phyloP scores from a whole-genome alignment of 2,329 filamentous ascomycete genomes.

The Alternaria angustiovoidea region DNA sequence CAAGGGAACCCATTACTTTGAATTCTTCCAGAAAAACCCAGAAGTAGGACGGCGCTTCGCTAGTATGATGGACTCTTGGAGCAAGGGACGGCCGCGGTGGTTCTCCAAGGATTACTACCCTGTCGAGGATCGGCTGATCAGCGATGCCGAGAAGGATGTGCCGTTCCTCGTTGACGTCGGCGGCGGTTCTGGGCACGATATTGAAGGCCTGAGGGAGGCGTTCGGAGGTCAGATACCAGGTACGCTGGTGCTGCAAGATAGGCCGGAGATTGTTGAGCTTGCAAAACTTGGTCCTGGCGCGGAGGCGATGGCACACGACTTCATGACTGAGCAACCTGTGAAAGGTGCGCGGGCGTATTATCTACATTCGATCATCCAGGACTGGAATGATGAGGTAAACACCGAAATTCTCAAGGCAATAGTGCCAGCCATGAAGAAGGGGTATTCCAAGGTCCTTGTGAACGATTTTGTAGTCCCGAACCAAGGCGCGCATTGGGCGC shows the following conservation, averaged over 20 bases:
- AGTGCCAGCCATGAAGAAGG: slow-evolving; percentile 37
- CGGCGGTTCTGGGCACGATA: slow-evolving; percentile 35
- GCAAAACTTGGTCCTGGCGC: slow-evolving; percentile 33
- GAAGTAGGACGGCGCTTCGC: slow-evolving; percentile 37
- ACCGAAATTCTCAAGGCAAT: slow-evolving; percentile 33
- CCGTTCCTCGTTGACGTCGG: slow-evolving; percentile 37
- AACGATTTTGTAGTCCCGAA: slow-evolving; percentile 41
- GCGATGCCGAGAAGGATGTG: slow-evolving; percentile 18
- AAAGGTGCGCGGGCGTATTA: slow-evolving; percentile 45
- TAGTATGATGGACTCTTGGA: slow-evolving; percentile 41
- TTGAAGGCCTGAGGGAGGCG: slow-evolving; percentile 27
- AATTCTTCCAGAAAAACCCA: slow-evolving; percentile 31
- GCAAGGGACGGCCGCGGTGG: slow-evolving; percentile 35
- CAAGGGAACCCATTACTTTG: slow-evolving; percentile 32
- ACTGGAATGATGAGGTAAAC: slow-evolving; percentile 37
- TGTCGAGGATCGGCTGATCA: slow-evolving; percentile 32
- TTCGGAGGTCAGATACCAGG: slow-evolving; percentile 28
- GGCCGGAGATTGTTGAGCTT: slow-evolving; percentile 30
- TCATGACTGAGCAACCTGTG: slow-evolving; percentile 40
- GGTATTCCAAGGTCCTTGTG: slow-evolving; percentile 39
- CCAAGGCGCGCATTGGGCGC: slow-evolving; percentile 33
- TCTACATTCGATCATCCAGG: slow-evolving; percentile 41
- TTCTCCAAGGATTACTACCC: slow-evolving; percentile 34
- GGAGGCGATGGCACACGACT: slow-evolving; percentile 48
- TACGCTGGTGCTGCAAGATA: slow-evolving; percentile 33